phyloP scores from a whole-genome alignment of 106 monocot genomes.

The Apostasia shenzhenica region DNA sequence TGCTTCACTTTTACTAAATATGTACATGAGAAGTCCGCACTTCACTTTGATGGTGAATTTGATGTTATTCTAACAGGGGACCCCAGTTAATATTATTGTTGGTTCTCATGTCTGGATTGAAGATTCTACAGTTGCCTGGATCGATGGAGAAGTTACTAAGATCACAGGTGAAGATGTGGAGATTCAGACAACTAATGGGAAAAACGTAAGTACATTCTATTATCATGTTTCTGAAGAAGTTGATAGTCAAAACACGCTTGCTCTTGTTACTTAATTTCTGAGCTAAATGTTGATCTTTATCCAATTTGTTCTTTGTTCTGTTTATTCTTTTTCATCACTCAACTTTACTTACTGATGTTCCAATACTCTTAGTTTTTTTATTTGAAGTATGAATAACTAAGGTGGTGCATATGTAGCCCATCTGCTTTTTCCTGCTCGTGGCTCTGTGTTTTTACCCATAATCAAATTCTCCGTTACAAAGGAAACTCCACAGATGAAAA shows the following conservation, averaged over 20 bases:
- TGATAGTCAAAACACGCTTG: neutral
- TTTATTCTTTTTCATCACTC: too few species aligned
- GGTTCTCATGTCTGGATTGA: constrained; percentile 93
- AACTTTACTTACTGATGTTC: too few species aligned
- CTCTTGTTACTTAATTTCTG: neutral
- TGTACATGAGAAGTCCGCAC: too few species aligned
- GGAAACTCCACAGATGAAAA: too few species aligned
- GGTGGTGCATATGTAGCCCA: too few species aligned
- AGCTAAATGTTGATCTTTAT: neutral
- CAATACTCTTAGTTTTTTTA: too few species aligned
- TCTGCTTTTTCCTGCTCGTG: too few species aligned
- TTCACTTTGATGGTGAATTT: neutral
- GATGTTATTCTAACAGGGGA: constrained; percentile 6
- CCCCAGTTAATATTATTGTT: constrained; percentile 43
- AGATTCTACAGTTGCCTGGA: constrained; percentile 60
- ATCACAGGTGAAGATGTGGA: constrained; percentile 67
- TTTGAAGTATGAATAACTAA: too few species aligned
- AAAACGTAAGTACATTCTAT: constrained; percentile 31
- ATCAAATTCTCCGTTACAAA: too few species aligned
- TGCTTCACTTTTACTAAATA: too few species aligned
- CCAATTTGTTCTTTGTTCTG: too few species aligned
- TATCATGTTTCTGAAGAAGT: neutral
- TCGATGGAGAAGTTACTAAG: constrained; percentile 71
- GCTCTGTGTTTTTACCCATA: too few species aligned
- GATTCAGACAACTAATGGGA: constrained; percentile 60